Evolutionary conservation across 176 grass and related monocot species (phyloP).

Genomic region (Phyllostachys edulis): DNA sequence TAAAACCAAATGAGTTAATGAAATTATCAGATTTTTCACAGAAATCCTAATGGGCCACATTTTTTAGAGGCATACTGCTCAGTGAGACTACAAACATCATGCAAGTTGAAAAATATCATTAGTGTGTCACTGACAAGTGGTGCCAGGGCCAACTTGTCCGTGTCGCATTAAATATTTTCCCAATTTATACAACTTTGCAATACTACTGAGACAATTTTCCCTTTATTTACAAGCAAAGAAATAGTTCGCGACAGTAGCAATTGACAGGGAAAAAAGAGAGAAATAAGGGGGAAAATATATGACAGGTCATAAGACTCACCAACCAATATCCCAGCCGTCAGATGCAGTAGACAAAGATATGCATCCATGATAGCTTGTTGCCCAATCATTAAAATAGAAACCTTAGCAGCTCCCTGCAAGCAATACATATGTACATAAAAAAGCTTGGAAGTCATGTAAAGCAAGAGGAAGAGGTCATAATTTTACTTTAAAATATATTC

Average conservation of each 20-base stretch:
- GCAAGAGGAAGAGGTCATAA: background rate
- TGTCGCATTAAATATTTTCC: background rate
- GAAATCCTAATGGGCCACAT: background rate
- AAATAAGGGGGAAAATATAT: background rate
- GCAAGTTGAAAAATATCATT: background rate
- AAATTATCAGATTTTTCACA: background rate
- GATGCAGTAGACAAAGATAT: slow-evolving; percentile 95
- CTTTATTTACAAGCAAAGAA: slow-evolving; percentile 1
- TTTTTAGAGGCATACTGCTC: background rate
- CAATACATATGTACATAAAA: slow-evolving; percentile 8
- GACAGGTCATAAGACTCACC: slow-evolving; percentile 59
- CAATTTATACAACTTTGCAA: background rate
- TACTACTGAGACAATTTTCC: background rate
- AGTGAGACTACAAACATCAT: background rate
- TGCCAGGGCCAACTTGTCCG: background rate
- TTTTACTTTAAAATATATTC: background rate
- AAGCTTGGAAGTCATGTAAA: slow-evolving; percentile 38
- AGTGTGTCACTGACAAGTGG: background rate
- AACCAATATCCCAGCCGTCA: slow-evolving; percentile 96
- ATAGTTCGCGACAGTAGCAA: background rate
- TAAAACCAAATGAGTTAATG: background rate
- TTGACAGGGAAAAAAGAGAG: background rate
- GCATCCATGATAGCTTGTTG: slow-evolving; percentile 99
- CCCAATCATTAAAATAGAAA: slow-evolving; percentile 98
- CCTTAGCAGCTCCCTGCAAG: slow-evolving; percentile 82